Percentiles rank a stretch among this genome's conserved stretches.
Conservation (phyloP, 1,139 yeast genomes). For the Suzukiozyma palmioleophila region DNA sequence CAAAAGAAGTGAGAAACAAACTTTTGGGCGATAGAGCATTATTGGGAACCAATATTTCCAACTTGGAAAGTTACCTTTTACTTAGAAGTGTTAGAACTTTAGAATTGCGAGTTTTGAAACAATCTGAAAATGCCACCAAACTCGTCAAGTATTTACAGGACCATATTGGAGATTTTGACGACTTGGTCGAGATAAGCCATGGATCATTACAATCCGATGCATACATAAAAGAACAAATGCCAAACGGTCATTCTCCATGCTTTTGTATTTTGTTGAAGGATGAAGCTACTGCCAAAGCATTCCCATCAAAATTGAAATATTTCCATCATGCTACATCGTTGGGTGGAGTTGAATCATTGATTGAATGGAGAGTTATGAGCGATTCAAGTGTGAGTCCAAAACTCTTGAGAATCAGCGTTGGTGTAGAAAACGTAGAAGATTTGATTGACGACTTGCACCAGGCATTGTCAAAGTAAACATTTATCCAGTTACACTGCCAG, state of each 20-base stretch:
- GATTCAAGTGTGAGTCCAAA: constrained; percentile 54
- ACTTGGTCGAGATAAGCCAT: constrained; percentile 53
- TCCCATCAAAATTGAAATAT: constrained; percentile 64
- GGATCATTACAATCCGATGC: constrained; percentile 69
- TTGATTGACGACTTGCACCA: constrained; percentile 56
- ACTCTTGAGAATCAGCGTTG: constrained; percentile 70
- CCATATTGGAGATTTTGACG: constrained; percentile 44
- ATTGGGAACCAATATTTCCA: constrained; percentile 76
- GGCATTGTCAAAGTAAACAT: constrained; percentile 14
- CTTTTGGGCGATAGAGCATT: constrained; percentile 59
- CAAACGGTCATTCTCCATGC: constrained; percentile 69
- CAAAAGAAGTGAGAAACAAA: constrained; percentile 35
- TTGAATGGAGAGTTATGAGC: constrained; percentile 85
- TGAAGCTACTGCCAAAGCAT: constrained; percentile 51
- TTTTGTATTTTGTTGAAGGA: constrained; percentile 57
- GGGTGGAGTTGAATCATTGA: constrained; percentile 89
- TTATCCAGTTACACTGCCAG: too few relatives aligned
- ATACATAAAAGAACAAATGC: constrained; percentile 61
- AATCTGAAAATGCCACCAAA: constrained; percentile 58
- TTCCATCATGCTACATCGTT: constrained; percentile 90
- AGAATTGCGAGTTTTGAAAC: constrained; percentile 64
- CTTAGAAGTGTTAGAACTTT: constrained; percentile 77
- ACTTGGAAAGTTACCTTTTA: constrained; percentile 69
- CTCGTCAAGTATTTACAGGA: constrained; percentile 57
- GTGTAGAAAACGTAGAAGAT: constrained; percentile 72